These are phyloP conservation scores for Phytopythium sindhum DNA, from an alignment of 352 stramenopile genomes.

Conservation along the genomic window DNA sequence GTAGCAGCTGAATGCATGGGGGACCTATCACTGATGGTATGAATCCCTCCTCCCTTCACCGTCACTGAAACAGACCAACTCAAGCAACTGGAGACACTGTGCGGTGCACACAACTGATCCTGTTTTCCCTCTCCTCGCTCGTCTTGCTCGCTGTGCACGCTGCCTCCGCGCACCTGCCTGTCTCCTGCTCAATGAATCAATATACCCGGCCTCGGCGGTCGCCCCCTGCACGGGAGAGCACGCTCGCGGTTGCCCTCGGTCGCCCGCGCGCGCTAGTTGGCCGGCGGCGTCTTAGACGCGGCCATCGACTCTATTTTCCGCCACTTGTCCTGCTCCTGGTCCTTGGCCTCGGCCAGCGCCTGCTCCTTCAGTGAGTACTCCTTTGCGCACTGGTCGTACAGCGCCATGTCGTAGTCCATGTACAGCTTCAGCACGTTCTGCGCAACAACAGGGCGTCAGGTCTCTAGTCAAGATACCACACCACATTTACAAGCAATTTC, in stretches of 20 bases:
- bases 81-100: neutral
- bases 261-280: conserved; percentile 13
- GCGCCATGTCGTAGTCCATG: conserved; percentile 93
- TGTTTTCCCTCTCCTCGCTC: conserved; percentile 10
- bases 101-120: conserved; percentile 6
- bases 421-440: conserved; percentile 90
- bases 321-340: conserved; percentile 89
- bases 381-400: conserved; percentile 91
- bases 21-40: too few relatives aligned
- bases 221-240: neutral
- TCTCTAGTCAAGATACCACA: neutral
- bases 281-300: conserved; percentile 52
- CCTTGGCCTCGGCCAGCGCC: conserved; percentile 57
- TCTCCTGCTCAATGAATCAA: conserved; percentile 2
- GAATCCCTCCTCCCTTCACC: too few relatives aligned
- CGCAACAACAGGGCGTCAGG: neutral
- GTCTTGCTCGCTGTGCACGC: neutral
- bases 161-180: neutral
- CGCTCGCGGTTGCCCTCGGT: neutral
- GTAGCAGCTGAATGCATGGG: too few relatives aligned
- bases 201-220: neutral
- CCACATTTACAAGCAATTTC: neutral
- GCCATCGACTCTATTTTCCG: conserved; percentile 92
- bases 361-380: conserved; percentile 82
- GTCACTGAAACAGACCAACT: neutral